Evolutionary conservation across 176 grass and related monocot genomes (phyloP).

Genomic region (maize (Zea mays)): DNA sequence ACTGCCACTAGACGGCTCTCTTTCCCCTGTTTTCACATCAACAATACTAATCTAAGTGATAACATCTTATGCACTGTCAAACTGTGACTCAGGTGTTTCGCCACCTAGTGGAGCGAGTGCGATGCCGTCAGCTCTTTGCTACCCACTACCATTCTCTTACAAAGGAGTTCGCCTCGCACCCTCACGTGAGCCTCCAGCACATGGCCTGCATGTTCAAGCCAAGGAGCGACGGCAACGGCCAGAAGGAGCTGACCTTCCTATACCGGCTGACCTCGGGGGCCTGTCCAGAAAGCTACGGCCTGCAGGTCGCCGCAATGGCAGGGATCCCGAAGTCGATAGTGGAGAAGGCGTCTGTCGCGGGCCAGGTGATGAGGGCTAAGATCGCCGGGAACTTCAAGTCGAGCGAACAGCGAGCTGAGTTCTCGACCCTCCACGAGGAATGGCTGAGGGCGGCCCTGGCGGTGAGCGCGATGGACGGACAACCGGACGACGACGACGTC

Average conservation of each 20-base stretch:
- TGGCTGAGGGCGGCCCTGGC: slow-evolving; percentile 62
- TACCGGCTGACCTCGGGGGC: slow-evolving; percentile 70
- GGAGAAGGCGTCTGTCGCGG: slow-evolving; percentile 46
- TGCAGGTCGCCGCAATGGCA: slow-evolving; percentile 85
- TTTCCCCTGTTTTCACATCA: neutral
- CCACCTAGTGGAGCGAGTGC: slow-evolving; percentile 73
- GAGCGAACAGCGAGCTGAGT: slow-evolving; percentile 64
- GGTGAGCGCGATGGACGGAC: slow-evolving; percentile 28
- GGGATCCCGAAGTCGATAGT: slow-evolving; percentile 66
- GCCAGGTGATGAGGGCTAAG: slow-evolving; percentile 67
- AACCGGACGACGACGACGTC: slow-evolving; percentile 53
- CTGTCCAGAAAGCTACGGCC: slow-evolving; percentile 84
- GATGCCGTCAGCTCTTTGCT: slow-evolving; percentile 84
- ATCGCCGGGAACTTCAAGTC: slow-evolving; percentile 68
- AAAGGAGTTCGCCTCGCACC: slow-evolving; percentile 88
- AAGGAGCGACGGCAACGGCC: slow-evolving; percentile 28
- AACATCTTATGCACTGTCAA: slow-evolving; percentile 16
- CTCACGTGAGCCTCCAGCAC: slow-evolving; percentile 78
- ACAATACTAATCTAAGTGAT: too few relatives aligned
- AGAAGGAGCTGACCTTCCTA: slow-evolving; percentile 75
- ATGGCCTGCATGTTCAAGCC: slow-evolving; percentile 78
- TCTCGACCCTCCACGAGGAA: slow-evolving; percentile 88
- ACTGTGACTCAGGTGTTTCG: slow-evolving; percentile 69
- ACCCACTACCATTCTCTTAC: slow-evolving; percentile 93
- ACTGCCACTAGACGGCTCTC: neutral